Evolutionary conservation across 257 asterid species (phyloP), one percentile per base, ranked within the genome.

Genomic region (Misopates orontium): DNA sequence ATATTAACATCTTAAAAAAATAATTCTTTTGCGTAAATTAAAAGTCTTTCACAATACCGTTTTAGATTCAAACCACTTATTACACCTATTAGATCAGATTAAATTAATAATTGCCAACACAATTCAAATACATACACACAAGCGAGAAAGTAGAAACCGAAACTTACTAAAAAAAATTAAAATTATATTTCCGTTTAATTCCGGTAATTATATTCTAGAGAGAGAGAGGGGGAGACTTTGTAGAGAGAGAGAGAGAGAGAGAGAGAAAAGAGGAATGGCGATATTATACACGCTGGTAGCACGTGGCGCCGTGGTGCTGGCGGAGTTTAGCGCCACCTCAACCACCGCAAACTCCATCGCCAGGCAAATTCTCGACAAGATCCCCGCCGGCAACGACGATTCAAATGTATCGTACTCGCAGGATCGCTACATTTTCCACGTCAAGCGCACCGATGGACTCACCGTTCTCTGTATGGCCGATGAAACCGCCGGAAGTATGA

Each of bases 401-500:
- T 73, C 84, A 17, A 88, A 94, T 12, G 91, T 85, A 28, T 94
- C 99, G 0, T 94, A 94, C 73, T 94, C 99, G 21, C 99, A 94
- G 83, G 99, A 90, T 86, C 99, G 98, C 39, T 94, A 82, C 69
- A 85, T 94, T 72, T 94, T 94, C 69, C 96, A 94, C 83, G 98
- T 90, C 79, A 94, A 90, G 57, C 96, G 99, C 72, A 94, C 99
- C 70, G 99, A 94, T 82, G 99, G 96, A 51, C 96, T 94, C 76
- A 82, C 99, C 72, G 96, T 90, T 22, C 96, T 94, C 8, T 94
- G 99, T 83, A 90, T 94, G 99, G 99, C 99, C 70, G 99, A 94
- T 81, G 99, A 94, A 44, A 79, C 81, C 55, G 91, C 92, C 81
- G 98, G 96, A 80, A 78, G 99, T 94, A 88, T 61, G 90, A 40